Percentiles rank a stretch among this genome's conserved stretches.
Evolutionary conservation across 2,329 filamentous ascomycete species (phyloP).

Genomic region (Diaporthe batatas): DNA sequence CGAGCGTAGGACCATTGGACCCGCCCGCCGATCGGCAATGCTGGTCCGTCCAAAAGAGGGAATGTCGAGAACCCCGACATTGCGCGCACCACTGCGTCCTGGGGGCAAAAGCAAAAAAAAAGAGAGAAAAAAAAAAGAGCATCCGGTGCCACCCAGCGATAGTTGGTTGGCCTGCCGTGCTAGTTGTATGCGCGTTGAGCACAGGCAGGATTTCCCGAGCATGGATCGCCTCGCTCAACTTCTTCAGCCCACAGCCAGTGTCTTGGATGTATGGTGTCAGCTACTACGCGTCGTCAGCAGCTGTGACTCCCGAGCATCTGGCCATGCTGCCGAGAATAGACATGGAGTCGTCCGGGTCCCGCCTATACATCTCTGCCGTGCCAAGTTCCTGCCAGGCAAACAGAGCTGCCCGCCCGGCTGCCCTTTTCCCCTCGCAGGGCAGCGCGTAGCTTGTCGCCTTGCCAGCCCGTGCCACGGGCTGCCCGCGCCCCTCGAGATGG

Average conservation of each 20-base stretch:
- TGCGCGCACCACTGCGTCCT: slow-evolving; percentile 9
- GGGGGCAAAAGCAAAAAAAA: neutral
- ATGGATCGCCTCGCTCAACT: slow-evolving; percentile 3
- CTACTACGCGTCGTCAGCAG: slow-evolving; percentile 16
- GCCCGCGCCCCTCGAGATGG: slow-evolving; percentile 10
- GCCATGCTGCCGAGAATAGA: neutral
- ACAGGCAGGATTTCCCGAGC: slow-evolving; percentile 20
- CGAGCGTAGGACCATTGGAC: slow-evolving; percentile 24
- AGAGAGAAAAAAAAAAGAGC: neutral
- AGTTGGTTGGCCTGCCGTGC: neutral
- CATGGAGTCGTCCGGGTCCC: slow-evolving; percentile 6
- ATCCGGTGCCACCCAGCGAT: neutral
- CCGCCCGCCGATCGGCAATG: slow-evolving; percentile 29
- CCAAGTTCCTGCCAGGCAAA: neutral
- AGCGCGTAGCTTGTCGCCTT: slow-evolving; percentile 13
- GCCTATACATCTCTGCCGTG: slow-evolving; percentile 2
- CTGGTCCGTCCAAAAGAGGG: slow-evolving; percentile 28
- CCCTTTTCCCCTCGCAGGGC: slow-evolving; percentile 11
- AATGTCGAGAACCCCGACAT: slow-evolving; percentile 19
- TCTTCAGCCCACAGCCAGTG: slow-evolving; percentile 16
- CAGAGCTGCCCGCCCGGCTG: slow-evolving; percentile 2
- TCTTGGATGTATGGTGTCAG: slow-evolving; percentile 20
- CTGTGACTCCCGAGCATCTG: slow-evolving; percentile 20
- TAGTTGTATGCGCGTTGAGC: slow-evolving; percentile 5
- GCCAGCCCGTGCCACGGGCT: slow-evolving; percentile 22